Percentiles rank a stretch among this genome's conserved stretches.
Conservation (phyloP, 768 basidiomycete genomes). For the Gyrodon lividus region DNA sequence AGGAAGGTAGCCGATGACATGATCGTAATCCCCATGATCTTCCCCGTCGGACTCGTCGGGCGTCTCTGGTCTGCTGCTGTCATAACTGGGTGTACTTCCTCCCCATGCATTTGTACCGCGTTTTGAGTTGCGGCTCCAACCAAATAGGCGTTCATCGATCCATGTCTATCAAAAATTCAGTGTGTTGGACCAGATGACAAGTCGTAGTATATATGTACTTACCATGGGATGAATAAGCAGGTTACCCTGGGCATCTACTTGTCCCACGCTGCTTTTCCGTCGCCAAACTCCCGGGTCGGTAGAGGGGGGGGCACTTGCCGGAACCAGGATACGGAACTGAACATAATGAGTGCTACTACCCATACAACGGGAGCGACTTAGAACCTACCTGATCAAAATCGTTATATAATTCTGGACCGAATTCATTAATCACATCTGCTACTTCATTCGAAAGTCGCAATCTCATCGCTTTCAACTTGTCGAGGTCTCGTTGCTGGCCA, state of each 20-base stretch:
- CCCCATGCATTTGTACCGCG: slow-evolving; percentile 90
- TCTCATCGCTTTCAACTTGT: slow-evolving; percentile 72
- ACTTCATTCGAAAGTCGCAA: slow-evolving; percentile 80
- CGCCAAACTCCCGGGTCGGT: slow-evolving; percentile 74
- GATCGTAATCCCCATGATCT: slow-evolving; percentile 88
- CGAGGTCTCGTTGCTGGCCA: slow-evolving; percentile 79
- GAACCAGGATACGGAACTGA: slow-evolving; percentile 77
- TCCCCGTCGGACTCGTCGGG: slow-evolving; percentile 85
- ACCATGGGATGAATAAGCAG: slow-evolving; percentile 87
- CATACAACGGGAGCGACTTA: not conserved
- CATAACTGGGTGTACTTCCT: slow-evolving; percentile 51
- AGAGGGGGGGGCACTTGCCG: slow-evolving; percentile 81
- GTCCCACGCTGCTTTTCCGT: slow-evolving; percentile 76
- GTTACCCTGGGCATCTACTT: slow-evolving; percentile 82
- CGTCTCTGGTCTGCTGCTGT: slow-evolving; percentile 61
- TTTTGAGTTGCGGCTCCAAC: slow-evolving; percentile 77
- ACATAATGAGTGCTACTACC: slow-evolving; percentile 2
- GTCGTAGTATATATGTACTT: slow-evolving; percentile 29
- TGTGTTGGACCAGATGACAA: not conserved
- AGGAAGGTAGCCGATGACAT: slow-evolving; percentile 70
- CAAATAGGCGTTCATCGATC: slow-evolving; percentile 93
- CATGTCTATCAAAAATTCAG: slow-evolving; percentile 51
- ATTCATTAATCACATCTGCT: slow-evolving; percentile 79
- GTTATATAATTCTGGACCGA: slow-evolving; percentile 82
- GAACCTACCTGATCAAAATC: slow-evolving; percentile 76